Conservation (phyloP, 139 green algal genomes). For the Chlamydomonas sp. region DNA sequence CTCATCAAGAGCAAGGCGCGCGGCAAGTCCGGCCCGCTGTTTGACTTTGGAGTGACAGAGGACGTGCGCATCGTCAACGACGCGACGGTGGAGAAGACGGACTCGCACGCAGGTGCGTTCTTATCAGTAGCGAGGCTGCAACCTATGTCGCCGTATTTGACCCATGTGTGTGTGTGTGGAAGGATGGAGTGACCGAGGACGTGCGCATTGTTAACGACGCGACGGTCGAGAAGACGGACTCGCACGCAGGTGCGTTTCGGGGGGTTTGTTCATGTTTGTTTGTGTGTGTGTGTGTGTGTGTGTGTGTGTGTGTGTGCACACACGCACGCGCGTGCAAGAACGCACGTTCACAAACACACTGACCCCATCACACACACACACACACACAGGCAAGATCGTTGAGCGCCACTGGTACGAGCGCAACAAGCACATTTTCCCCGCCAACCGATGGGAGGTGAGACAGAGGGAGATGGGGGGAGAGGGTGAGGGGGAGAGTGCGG, state of each 20-base stretch:
- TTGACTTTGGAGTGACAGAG: constrained; percentile 90
- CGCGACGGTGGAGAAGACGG: constrained; percentile 4
- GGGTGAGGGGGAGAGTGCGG: background rate
- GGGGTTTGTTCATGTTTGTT: no score
- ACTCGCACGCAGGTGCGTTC: constrained; percentile 3
- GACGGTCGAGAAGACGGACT: constrained; percentile 2
- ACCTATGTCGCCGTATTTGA: no score
- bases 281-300: no score
- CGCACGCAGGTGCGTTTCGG: constrained; percentile 10
- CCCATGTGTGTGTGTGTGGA: no score
- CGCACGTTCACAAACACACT: no score
- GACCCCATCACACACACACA: no score
- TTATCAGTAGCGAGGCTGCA: no score
- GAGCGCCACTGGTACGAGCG: constrained; percentile 93
- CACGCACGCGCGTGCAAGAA: no score
- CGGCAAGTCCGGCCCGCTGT: constrained; percentile 88
- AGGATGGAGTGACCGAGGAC: constrained; percentile 82
- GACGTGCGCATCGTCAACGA: constrained; percentile 78
- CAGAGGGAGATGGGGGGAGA: no score
- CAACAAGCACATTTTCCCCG: constrained; percentile 99
- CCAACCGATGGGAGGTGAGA: constrained; percentile 80
- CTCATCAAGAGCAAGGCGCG: constrained; percentile 89
- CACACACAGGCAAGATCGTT: constrained; percentile 62
- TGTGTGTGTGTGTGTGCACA: no score
- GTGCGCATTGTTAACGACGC: constrained; percentile 67